phyloP scores from a whole-genome alignment of 169 alveolate genomes.

The Cryptosporidium viatorum region DNA sequence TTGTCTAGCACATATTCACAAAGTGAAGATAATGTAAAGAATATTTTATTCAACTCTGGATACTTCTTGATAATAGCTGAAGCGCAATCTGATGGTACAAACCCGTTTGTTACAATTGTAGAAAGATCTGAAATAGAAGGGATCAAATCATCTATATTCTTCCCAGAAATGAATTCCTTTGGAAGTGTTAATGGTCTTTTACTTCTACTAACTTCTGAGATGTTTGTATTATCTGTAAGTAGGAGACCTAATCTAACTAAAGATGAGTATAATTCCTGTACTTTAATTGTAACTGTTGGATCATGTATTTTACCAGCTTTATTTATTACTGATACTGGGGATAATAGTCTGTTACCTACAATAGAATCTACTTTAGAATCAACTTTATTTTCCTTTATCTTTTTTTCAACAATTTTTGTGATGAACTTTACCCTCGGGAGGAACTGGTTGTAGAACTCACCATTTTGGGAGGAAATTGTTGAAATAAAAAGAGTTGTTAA shows the following conservation, averaged over 20 bases:
- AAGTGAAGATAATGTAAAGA: conserved; percentile 20
- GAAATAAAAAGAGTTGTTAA: conserved; percentile 21
- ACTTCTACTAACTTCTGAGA: background rate
- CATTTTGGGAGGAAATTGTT: background rate
- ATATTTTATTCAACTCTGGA: conserved; percentile 1
- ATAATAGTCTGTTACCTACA: background rate
- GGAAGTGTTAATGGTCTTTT: conserved; percentile 41
- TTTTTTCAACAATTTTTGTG: background rate
- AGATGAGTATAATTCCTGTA: conserved; percentile 33
- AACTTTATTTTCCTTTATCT: background rate
- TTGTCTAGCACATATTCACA: conserved; percentile 16
- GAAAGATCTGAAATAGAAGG: conserved; percentile 6
- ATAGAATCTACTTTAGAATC: background rate
- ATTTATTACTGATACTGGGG: conserved; percentile 31
- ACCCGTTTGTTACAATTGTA: conserved; percentile 6
- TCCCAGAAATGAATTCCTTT: conserved; percentile 8
- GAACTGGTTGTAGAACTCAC: conserved; percentile 27
- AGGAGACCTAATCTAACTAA: conserved; percentile 21
- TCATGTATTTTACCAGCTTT: conserved; percentile 10
- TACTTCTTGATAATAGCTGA: background rate
- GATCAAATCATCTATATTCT: conserved; percentile 6
- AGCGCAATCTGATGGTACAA: conserved; percentile 50
- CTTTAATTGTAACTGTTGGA: conserved; percentile 30
- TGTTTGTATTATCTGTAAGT: background rate
- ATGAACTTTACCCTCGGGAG: conserved; percentile 42